Evolutionary conservation across 805 yeast species (phyloP).

Genomic region (Metschnikowia lunata): DNA sequence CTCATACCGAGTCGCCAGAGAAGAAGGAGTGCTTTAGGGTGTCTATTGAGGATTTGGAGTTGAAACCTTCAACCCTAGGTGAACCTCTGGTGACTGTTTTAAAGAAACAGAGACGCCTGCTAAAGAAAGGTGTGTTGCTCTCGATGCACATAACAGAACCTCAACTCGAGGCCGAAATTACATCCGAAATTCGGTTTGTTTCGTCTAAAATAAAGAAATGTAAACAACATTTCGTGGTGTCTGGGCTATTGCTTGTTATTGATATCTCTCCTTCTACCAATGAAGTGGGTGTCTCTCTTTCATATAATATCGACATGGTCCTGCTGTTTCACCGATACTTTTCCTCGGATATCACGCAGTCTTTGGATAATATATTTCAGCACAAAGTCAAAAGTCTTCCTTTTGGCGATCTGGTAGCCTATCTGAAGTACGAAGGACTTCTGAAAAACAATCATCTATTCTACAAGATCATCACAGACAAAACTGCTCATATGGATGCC

Average conservation of each 20-base stretch:
- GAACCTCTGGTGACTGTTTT: conserved; percentile 9
- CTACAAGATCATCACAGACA: conserved; percentile 46
- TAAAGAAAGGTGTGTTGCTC: conserved; percentile 10
- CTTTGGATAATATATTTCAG: conserved; percentile 4
- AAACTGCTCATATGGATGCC: conserved; percentile 30
- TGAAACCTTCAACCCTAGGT: conserved; percentile 6
- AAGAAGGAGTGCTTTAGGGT: background rate
- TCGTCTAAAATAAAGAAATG: conserved; percentile 12
- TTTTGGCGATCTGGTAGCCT: background rate
- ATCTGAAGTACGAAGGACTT: background rate
- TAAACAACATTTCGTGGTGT: conserved; percentile 9
- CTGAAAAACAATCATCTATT: conserved; percentile 38
- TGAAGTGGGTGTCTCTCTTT: conserved; percentile 1
- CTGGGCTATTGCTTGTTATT: conserved; percentile 4
- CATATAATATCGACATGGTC: conserved; percentile 9
- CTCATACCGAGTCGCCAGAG: conserved; percentile 1
- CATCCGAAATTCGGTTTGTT: conserved; percentile 14
- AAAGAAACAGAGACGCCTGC: conserved; percentile 5
- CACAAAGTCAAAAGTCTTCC: background rate
- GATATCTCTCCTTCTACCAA: conserved; percentile 6
- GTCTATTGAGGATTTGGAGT: conserved; percentile 9
- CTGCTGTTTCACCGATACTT: conserved; percentile 15
- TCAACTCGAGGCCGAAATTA: conserved; percentile 1
- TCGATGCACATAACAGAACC: conserved; percentile 12
- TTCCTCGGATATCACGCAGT: conserved; percentile 15